A percentile compares a stretch with the other conserved stretches of the same genome.
phyloP scores from a whole-genome alignment of 169 alveolate species.

The Plasmodium knowlesi region DNA sequence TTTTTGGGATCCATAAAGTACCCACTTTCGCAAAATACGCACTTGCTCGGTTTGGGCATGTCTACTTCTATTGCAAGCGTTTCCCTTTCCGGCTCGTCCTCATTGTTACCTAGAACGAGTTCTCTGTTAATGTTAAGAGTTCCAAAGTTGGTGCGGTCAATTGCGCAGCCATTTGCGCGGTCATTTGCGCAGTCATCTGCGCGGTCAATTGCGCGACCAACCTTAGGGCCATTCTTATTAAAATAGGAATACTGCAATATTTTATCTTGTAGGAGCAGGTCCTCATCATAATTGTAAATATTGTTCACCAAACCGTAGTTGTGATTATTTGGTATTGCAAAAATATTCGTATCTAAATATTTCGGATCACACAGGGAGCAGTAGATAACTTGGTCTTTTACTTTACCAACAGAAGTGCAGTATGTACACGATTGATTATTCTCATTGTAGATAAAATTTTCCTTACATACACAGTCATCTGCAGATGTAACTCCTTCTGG shows the following conservation, averaged over 20 bases:
- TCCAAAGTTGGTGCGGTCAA: neutral
- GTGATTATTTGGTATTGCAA: slow-evolving; percentile 14
- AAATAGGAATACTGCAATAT: slow-evolving; percentile 36
- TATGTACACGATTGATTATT: slow-evolving; percentile 24
- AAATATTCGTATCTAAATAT: slow-evolving; percentile 20
- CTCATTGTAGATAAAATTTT: slow-evolving; percentile 39
- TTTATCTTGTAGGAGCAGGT: slow-evolving; percentile 14
- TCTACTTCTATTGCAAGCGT: slow-evolving; percentile 76
- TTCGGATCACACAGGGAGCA: slow-evolving; percentile 50
- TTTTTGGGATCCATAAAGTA: slow-evolving; percentile 68
- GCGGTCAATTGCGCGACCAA: neutral
- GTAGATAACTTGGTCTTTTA: slow-evolving; percentile 30
- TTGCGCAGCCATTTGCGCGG: neutral
- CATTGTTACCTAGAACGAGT: neutral
- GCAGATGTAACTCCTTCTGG: slow-evolving; percentile 29
- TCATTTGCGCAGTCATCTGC: neutral
- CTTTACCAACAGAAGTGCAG: slow-evolving; percentile 66
- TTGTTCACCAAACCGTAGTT: slow-evolving; percentile 57
- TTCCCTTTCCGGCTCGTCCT: neutral
- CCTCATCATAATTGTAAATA: slow-evolving; percentile 41
- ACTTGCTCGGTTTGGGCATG: slow-evolving; percentile 66
- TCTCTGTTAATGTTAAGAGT: neutral
- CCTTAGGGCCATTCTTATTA: neutral
- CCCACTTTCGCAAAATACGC: slow-evolving; percentile 81
- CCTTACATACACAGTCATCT: slow-evolving; percentile 41